Conservation (phyloP, 2,329 filamentous ascomycete genomes). For the Epichloe scottii region DNA sequence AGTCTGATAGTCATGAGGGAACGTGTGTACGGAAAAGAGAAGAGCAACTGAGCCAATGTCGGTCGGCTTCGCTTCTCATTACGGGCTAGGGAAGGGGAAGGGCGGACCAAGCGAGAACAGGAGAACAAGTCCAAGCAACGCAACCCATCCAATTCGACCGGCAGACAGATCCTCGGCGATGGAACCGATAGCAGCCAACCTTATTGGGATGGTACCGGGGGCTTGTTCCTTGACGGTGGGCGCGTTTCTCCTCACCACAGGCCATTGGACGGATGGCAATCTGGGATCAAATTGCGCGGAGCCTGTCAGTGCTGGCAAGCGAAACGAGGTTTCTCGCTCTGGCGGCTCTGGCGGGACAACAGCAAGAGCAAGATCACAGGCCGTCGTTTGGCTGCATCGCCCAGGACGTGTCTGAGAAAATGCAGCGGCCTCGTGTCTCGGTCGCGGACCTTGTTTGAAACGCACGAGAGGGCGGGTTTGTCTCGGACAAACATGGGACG, state of each 20-base stretch:
- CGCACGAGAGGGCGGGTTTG: background rate
- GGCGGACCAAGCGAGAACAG: background rate
- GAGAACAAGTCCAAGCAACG: background rate
- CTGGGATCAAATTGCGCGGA: background rate
- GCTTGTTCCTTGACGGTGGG: background rate
- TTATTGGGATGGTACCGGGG: background rate
- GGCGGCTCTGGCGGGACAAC: background rate
- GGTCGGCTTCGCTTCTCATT: slow-evolving; percentile 9
- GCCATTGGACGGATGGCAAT: background rate
- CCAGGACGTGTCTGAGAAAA: background rate
- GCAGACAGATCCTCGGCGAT: background rate
- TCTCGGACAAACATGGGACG: background rate
- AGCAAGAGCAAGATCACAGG: background rate
- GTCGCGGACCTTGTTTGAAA: slow-evolving; percentile 2
- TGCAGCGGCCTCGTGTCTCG: background rate
- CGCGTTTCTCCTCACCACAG: background rate
- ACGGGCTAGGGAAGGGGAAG: background rate
- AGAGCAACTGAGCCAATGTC: slow-evolving; percentile 11
- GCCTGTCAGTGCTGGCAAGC: background rate
- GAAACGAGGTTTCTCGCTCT: background rate
- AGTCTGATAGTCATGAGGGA: slow-evolving; percentile 32
- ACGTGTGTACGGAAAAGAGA: slow-evolving; percentile 10
- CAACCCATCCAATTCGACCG: background rate
- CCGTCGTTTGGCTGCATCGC: background rate
- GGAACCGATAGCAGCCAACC: background rate